Evolutionary conservation across 2,329 filamentous ascomycete species (phyloP).

Genomic region (Colletotrichum salicis): DNA sequence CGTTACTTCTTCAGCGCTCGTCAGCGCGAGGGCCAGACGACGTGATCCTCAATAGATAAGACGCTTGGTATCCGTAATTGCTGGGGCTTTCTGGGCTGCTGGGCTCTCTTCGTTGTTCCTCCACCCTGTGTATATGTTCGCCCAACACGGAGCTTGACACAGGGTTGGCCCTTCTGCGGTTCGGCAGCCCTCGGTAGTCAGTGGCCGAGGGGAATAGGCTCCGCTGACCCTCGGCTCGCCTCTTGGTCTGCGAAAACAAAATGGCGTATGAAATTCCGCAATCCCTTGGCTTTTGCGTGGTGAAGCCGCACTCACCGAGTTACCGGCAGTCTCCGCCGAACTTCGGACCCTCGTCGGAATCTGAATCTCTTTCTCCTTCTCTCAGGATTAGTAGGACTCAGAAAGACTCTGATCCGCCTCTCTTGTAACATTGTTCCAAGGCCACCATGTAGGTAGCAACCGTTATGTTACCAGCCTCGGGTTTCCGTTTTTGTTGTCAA

Average conservation of each 20-base stretch:
- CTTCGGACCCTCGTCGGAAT: neutral
- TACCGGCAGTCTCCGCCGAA: neutral
- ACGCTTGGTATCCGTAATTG: conserved; percentile 9
- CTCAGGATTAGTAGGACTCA: too few species aligned
- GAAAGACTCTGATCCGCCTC: neutral
- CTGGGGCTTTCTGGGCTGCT: neutral
- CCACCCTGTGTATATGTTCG: conserved; percentile 9
- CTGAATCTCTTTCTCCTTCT: neutral
- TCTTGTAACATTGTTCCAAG: neutral
- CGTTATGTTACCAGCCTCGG: neutral
- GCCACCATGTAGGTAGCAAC: neutral
- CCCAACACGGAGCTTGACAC: neutral
- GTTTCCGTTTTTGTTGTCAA: neutral
- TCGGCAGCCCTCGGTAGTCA: conserved; percentile 30
- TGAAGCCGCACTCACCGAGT: neutral
- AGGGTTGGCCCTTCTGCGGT: conserved; percentile 9
- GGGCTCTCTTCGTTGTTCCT: conserved; percentile 1
- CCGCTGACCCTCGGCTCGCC: conserved; percentile 25
- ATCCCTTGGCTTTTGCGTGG: neutral
- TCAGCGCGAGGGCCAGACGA: conserved; percentile 15
- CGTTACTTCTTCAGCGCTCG: conserved; percentile 34
- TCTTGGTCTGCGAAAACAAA: conserved; percentile 21
- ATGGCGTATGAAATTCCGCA: neutral
- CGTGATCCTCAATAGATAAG: conserved; percentile 32
- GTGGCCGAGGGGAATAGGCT: conserved; percentile 23